These are phyloP conservation scores for Wilhelminamyces savonicus DNA, from an alignment of 805 yeast species.

Conservation along the genomic window DNA sequence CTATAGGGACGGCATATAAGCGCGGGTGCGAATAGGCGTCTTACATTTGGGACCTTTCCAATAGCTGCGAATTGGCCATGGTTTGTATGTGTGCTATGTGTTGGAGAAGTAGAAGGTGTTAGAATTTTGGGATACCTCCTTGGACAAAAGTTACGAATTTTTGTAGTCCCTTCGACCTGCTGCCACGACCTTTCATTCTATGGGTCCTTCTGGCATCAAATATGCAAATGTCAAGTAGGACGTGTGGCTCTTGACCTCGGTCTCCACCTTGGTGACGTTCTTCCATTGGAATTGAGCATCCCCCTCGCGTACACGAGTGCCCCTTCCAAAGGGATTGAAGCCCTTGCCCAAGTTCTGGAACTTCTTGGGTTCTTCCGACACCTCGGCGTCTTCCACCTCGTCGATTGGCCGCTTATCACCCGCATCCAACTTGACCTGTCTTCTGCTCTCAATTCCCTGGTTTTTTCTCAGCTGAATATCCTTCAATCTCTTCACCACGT, in stretches of 20 bases:
- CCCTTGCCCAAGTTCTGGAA: conserved; percentile 39
- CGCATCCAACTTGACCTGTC: conserved; percentile 29
- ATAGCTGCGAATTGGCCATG: no score
- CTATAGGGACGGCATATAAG: no score
- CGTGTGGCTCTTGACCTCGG: conserved; percentile 89
- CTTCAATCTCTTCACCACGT: conserved; percentile 67
- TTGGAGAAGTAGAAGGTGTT: no score
- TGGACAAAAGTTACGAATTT: no score
- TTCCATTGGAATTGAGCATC: conserved; percentile 76
- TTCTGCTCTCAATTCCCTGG: conserved; percentile 56
- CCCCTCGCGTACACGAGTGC: conserved; percentile 80
- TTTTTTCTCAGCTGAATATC: conserved; percentile 69
- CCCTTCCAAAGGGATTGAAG: conserved; percentile 91
- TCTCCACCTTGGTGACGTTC: conserved; percentile 75
- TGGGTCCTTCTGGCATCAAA: conserved; percentile 14
- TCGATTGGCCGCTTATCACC: conserved; percentile 14
- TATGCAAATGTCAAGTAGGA: conserved; percentile 89
- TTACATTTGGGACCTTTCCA: no score
- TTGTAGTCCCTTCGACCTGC: no score
- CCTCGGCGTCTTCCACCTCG: conserved; percentile 6
- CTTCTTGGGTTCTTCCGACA: conserved; percentile 19
- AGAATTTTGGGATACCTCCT: no score
- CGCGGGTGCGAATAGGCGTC: no score
- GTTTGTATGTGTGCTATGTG: no score
- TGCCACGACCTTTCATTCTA: no score